Conservation (phyloP, 768 basidiomycete genomes). For the Psilocybe cyanescens region DNA sequence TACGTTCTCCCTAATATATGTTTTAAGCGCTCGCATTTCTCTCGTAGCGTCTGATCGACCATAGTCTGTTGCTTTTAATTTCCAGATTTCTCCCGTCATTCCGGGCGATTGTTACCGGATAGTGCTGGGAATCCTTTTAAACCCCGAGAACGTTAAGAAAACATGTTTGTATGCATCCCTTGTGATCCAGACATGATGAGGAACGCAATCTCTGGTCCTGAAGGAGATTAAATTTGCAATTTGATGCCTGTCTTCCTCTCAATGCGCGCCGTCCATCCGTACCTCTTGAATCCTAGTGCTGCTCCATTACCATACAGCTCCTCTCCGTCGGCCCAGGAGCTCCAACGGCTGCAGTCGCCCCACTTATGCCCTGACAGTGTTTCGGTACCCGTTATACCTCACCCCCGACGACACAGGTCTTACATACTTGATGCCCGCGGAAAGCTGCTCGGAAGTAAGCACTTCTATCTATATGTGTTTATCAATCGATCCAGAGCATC, state of each 20-base stretch:
- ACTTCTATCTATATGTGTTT: slow-evolving; percentile 6
- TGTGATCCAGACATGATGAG: slow-evolving; percentile 8
- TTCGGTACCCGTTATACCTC: neutral
- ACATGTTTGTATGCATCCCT: neutral
- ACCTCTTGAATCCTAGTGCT: too few species aligned
- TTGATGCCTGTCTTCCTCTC: neutral
- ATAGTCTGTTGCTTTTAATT: too few species aligned
- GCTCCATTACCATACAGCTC: too few species aligned
- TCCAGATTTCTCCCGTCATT: too few species aligned
- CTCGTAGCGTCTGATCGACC: too few species aligned
- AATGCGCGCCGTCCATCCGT: slow-evolving; percentile 7
- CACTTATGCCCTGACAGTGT: neutral
- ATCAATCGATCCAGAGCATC: slow-evolving; percentile 2
- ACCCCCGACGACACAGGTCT: slow-evolving; percentile 1
- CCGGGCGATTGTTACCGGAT: neutral
- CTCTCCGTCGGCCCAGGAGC: too few species aligned
- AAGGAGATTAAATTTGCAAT: slow-evolving; percentile 7
- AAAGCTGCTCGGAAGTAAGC: slow-evolving; percentile 2
- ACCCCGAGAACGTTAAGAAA: slow-evolving; percentile 9
- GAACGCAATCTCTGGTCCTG: neutral
- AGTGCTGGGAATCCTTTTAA: neutral
- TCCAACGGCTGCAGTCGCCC: too few species aligned
- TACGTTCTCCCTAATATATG: neutral
- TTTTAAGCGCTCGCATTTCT: neutral
- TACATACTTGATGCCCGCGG: neutral